Evolutionary conservation across 2,329 filamentous ascomycete species (phyloP).

Genomic region (Penicillium sp.): DNA sequence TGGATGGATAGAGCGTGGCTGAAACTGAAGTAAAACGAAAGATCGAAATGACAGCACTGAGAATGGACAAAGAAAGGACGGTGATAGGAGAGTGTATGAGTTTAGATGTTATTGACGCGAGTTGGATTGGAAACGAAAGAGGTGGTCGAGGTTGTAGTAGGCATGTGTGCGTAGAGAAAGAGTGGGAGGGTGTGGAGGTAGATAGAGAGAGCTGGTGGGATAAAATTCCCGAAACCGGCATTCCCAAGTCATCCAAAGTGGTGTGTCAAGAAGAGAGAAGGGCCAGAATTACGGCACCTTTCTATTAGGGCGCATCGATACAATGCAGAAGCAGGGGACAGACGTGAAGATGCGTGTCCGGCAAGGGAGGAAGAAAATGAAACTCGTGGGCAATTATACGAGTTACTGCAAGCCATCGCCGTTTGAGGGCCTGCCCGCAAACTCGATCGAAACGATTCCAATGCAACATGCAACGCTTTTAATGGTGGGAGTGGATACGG

Average conservation of each 20-base stretch:
- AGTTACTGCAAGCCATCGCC: conserved; percentile 28
- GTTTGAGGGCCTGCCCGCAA: conserved; percentile 36
- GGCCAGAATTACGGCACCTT: background rate
- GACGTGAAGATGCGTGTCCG: conserved; percentile 16
- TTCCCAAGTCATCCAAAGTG: conserved; percentile 8
- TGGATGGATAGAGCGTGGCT: conserved; percentile 21
- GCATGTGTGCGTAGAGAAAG: conserved; percentile 11
- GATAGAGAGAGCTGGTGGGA: background rate
- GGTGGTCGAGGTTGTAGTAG: conserved; percentile 15
- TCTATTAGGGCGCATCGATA: conserved; percentile 4
- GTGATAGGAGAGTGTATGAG: conserved; percentile 21
- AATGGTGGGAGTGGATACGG: conserved; percentile 47
- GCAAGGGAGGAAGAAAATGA: conserved; percentile 26
- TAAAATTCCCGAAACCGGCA: background rate
- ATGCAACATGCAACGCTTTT: conserved; percentile 20
- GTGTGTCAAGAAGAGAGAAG: conserved; percentile 11
- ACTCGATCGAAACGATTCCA: conserved; percentile 30
- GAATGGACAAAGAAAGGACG: conserved; percentile 19
- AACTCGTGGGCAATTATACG: conserved; percentile 33
- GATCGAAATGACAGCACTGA: conserved; percentile 18
- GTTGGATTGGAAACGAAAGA: conserved; percentile 16
- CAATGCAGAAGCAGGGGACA: background rate
- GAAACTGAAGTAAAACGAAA: conserved; percentile 5
- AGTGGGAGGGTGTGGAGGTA: background rate
- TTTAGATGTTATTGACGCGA: conserved; percentile 11